A percentile compares a stretch with the other conserved stretches of the same genome.
phyloP scores from a whole-genome alignment of 306 rosid genomes.

The Urtica urens region DNA sequence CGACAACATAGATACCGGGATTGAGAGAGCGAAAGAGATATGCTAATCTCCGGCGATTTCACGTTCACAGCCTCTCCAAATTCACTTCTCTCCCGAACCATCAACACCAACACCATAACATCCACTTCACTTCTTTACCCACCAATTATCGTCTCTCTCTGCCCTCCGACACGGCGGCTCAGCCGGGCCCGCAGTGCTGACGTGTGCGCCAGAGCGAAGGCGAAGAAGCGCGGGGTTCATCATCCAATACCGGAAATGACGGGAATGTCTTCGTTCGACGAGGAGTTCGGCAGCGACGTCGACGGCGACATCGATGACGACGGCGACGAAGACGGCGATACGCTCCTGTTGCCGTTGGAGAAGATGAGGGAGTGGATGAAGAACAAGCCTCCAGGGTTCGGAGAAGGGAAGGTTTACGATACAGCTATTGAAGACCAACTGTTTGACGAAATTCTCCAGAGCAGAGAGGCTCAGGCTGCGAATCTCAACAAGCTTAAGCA shows the following conservation, averaged over 20 bases:
- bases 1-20: no score
- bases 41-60: slow-evolving; percentile 29
- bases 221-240: slow-evolving; percentile 8
- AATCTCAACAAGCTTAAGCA: slow-evolving; percentile 44
- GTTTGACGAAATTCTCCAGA: slow-evolving; percentile 59
- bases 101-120: slow-evolving; percentile 4
- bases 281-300: slow-evolving; percentile 8
- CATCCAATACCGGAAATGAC: slow-evolving; percentile 1
- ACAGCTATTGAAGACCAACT: slow-evolving; percentile 72
- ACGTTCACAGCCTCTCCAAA: slow-evolving; percentile 22
- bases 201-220: neutral
- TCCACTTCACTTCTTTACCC: slow-evolving; percentile 7
- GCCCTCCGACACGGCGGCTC: neutral
- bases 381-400: slow-evolving; percentile 66
- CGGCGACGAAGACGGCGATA: slow-evolving; percentile 30
- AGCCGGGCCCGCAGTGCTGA: neutral
- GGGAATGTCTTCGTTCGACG: slow-evolving; percentile 25
- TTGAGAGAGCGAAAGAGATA: slow-evolving; percentile 12
- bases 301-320: slow-evolving; percentile 16
- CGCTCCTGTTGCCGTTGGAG: slow-evolving; percentile 28
- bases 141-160: slow-evolving; percentile 9
- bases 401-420: slow-evolving; percentile 65
- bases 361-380: slow-evolving; percentile 49
- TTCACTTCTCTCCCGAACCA: slow-evolving; percentile 4
- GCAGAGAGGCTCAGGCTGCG: slow-evolving; percentile 36